A percentile compares a stretch with the other conserved stretches of the same genome.
phyloP scores from a whole-genome alignment of 202 grass and related monocot species.

The Saccharum hybrid region DNA sequence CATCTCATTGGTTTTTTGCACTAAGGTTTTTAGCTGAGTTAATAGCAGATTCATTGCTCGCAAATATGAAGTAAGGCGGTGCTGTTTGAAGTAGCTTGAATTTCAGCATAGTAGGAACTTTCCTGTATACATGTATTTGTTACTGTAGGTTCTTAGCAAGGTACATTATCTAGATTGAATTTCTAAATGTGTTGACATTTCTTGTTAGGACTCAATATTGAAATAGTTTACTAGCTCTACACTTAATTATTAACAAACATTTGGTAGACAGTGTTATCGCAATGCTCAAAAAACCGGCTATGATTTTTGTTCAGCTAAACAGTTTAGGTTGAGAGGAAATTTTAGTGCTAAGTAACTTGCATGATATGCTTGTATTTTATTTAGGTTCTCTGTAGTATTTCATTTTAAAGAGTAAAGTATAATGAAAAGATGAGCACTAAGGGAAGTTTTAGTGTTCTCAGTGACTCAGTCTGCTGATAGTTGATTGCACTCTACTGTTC shows the following conservation, averaged over 20 bases:
- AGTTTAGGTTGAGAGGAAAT: neutral
- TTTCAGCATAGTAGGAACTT: conserved; percentile 7
- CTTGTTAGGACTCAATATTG: neutral
- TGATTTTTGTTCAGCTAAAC: neutral
- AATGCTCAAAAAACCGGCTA: neutral
- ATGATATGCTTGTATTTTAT: neutral
- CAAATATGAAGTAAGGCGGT: neutral
- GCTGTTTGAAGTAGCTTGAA: neutral
- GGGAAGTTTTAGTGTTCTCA: neutral
- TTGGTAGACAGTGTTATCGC: neutral
- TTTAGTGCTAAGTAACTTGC: neutral
- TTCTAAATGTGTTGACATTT: neutral
- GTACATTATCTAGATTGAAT: conserved; percentile 4
- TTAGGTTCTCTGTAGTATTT: neutral
- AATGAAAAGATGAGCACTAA: conserved; percentile 12
- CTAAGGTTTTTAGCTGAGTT: neutral
- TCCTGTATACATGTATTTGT: neutral
- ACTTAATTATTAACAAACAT: neutral
- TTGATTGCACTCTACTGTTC: neutral
- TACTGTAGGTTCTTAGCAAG: neutral
- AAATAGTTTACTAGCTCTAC: neutral
- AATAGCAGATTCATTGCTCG: conserved; percentile 13
- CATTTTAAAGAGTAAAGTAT: neutral
- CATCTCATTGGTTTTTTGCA: conserved; percentile 4
- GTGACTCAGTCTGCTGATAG: neutral